These are phyloP conservation scores for Lichina pygmaea DNA, from an alignment of 495 filamentous ascomycete genomes.

Conservation along the genomic window DNA sequence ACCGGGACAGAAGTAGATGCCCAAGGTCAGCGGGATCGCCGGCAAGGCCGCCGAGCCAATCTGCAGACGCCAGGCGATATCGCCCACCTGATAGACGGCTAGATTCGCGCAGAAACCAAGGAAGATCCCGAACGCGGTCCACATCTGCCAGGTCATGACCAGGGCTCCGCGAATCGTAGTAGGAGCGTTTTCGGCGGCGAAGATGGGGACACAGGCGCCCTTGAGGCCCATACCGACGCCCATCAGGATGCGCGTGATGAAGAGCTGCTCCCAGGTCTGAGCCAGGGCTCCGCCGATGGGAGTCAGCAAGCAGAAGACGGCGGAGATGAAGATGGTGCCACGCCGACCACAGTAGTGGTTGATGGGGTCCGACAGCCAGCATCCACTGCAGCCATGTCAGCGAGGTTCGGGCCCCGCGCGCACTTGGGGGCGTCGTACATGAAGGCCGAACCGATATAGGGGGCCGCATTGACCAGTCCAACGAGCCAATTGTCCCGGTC, in stretches of 20 bases:
- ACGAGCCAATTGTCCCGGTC: conserved; percentile 24
- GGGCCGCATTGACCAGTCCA: conserved; percentile 17
- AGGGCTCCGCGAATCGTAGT: conserved; percentile 47
- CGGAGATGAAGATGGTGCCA: conserved; percentile 12
- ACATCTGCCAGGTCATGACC: conserved; percentile 73
- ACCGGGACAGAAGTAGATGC: conserved; percentile 41
- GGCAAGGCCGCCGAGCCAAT: conserved; percentile 57
- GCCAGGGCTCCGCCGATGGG: conserved; percentile 10
- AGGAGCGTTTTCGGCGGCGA: conserved; percentile 50
- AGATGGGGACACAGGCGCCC: conserved; percentile 37
- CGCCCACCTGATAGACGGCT: conserved; percentile 25
- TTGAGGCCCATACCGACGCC: conserved; percentile 48
- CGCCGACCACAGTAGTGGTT: conserved; percentile 12
- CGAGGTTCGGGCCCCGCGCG: not conserved
- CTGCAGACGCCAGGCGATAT: conserved; percentile 50
- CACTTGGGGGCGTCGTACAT: conserved; percentile 10
- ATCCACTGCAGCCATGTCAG: conserved; percentile 1
- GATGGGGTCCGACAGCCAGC: conserved; percentile 10
- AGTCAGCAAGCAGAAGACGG: conserved; percentile 6
- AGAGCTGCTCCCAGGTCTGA: conserved; percentile 23
- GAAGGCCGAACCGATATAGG: conserved; percentile 17
- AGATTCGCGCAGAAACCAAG: conserved; percentile 38
- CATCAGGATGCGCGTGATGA: conserved; percentile 33
- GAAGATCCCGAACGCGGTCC: conserved; percentile 64
- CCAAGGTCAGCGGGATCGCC: conserved; percentile 33